Conservation (phyloP, 2,329 filamentous ascomycete genomes). For the Colletotrichum zoysiae region DNA sequence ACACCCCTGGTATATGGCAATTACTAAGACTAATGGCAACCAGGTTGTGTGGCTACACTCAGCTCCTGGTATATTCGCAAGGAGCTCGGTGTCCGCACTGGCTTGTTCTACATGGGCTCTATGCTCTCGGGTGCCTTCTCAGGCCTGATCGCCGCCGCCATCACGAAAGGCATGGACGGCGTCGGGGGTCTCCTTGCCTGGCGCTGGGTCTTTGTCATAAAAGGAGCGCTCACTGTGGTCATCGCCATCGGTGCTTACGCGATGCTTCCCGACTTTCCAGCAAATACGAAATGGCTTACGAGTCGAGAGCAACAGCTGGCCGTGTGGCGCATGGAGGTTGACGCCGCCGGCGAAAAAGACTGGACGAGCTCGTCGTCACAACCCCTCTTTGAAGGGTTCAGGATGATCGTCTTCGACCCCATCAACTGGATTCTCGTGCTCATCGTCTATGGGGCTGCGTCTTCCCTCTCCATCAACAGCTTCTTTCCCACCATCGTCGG, state of each 20-base stretch:
- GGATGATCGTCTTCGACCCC: slow-evolving; percentile 43
- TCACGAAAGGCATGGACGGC: slow-evolving; percentile 41
- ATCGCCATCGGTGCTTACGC: slow-evolving; percentile 58
- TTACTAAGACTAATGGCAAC: neutral
- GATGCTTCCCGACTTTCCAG: slow-evolving; percentile 49
- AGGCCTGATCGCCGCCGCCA: slow-evolving; percentile 43
- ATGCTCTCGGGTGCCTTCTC: slow-evolving; percentile 45
- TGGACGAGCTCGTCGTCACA: slow-evolving; percentile 41
- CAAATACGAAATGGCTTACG: slow-evolving; percentile 53
- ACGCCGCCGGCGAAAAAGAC: slow-evolving; percentile 45
- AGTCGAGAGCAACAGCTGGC: slow-evolving; percentile 44
- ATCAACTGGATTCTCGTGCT: slow-evolving; percentile 44
- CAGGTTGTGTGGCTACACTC: slow-evolving; percentile 34
- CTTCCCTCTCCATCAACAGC: slow-evolving; percentile 43
- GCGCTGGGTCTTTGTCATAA: slow-evolving; percentile 66
- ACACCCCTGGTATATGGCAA: neutral
- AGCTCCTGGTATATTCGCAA: slow-evolving; percentile 38
- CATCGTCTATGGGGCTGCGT: slow-evolving; percentile 42
- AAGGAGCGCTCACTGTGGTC: slow-evolving; percentile 48
- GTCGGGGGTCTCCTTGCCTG: slow-evolving; percentile 49
- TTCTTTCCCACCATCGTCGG: slow-evolving; percentile 45
- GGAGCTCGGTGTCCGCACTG: slow-evolving; percentile 37
- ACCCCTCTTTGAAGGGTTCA: slow-evolving; percentile 43
- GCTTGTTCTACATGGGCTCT: slow-evolving; percentile 40
- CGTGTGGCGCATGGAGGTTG: slow-evolving; percentile 43